Base-by-base conservation (phyloP, 148 eudicot genomes). In the Drosera capensis region DNA sequence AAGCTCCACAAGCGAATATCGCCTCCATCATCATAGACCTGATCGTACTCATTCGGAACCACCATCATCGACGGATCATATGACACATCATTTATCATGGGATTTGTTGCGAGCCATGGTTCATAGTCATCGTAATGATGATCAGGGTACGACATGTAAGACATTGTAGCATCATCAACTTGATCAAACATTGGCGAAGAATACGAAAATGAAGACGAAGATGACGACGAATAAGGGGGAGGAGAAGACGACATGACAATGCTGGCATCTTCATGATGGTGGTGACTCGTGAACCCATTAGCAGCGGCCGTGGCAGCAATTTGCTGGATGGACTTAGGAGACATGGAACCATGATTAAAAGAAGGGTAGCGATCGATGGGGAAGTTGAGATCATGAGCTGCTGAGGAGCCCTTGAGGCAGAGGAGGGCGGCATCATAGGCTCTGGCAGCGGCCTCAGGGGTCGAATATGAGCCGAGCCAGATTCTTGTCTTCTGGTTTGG, bases 341-440 rank as follows among this genome's bases (percentile, higher is more conserved):
- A 78, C 54, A 77, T 43, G 25, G 40, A 19, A 3, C 57, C 45
- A 5, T 40, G 20, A 25, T 13, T 23, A 5, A 28, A 28, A 23
- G 11, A 29, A 24, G 23, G 19, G 5, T n/a, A 11, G 6, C 2
- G 9, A 24, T 59, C 46, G 8, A 25, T 43, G 21, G 93, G 93
- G 50, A 86, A 81, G 57, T 86, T 86, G 59, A 81, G 77, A 54
- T 71, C 78, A 20, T n/a, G n/a, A n/a, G n/a, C n/a, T n/a, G 84
- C 84, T 0, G 80, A 34, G 6, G 38, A 40, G 46, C 96, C 96
- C 48, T 78, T 75, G 18, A 86, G 96, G 59, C 96, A 86, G 13
- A 86, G 19, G 19, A 86, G 84, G 2, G 87, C 93, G 45, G 96
- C 96, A 53, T 86, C 96, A 43, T 86, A 86, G 29, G 96, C 96